phyloP scores from a whole-genome alignment of 2,329 filamentous ascomycete species.

The Cladosporium sp. region DNA sequence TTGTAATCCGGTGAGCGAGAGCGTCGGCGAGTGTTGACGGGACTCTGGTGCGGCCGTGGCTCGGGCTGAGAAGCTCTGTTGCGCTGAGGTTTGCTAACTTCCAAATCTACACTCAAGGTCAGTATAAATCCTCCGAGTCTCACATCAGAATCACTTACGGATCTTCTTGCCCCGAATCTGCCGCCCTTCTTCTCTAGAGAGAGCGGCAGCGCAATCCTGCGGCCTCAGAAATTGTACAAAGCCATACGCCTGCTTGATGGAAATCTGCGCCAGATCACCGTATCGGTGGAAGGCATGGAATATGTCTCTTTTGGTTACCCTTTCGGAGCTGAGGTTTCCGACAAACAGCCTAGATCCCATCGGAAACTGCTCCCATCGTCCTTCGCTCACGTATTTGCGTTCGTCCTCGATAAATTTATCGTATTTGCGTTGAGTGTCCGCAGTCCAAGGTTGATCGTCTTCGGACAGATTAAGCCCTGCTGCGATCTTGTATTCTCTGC shows the following conservation, averaged over 20 bases:
- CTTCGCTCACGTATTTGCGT: constrained; percentile 68
- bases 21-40: constrained; percentile 32
- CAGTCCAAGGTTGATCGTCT: constrained; percentile 48
- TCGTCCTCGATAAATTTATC: constrained; percentile 70
- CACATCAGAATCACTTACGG: constrained; percentile 57
- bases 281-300: constrained; percentile 86
- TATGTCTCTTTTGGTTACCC: constrained; percentile 88
- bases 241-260: constrained; percentile 92
- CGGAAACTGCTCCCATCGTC: constrained; percentile 76
- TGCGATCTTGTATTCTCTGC: constrained; percentile 26
- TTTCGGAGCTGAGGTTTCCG: constrained; percentile 89
- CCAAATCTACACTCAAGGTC: constrained; percentile 59
- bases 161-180: constrained; percentile 87
- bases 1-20: constrained; percentile 61
- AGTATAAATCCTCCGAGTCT: constrained; percentile 21
- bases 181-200: constrained; percentile 72
- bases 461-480: constrained; percentile 31
- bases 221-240: constrained; percentile 89
- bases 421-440: constrained; percentile 61
- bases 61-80: constrained; percentile 29
- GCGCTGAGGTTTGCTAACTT: constrained; percentile 80
- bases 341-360: constrained; percentile 74
- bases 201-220: constrained; percentile 67
- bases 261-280: constrained; percentile 86
- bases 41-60: constrained; percentile 4